These are phyloP conservation scores for Pinus tabuliformis DNA, from an alignment of 75 land plant genomes.

Conservation along the genomic window DNA sequence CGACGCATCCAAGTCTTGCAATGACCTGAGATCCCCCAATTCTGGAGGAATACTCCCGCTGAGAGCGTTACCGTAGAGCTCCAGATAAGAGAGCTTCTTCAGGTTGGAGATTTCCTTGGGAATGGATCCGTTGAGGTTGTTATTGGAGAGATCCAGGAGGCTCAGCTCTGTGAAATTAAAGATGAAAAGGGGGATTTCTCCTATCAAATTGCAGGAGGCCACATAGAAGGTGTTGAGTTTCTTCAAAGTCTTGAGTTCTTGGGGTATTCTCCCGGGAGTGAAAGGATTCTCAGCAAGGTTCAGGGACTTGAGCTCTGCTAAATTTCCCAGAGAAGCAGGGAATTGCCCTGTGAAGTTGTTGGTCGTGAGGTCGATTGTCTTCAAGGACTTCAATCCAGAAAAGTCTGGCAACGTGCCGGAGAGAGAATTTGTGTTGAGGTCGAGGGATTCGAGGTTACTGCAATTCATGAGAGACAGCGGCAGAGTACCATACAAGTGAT, in stretches of 20 bases:
- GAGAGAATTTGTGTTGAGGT: slow-evolving; percentile 16
- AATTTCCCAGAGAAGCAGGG: slow-evolving; percentile 28
- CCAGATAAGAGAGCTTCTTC: slow-evolving; percentile 15
- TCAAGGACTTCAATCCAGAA: slow-evolving; percentile 2
- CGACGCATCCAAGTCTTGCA: slow-evolving; percentile 54
- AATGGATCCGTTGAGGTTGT: slow-evolving; percentile 17
- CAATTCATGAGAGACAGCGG: slow-evolving; percentile 22
- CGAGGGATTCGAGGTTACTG: slow-evolving; percentile 16
- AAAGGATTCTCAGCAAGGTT: slow-evolving; percentile 35
- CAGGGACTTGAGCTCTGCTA: slow-evolving; percentile 35
- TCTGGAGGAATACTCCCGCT: slow-evolving; percentile 11
- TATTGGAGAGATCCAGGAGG: slow-evolving; percentile 13
- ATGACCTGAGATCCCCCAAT: slow-evolving; percentile 21
- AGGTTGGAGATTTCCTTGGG: slow-evolving; percentile 18
- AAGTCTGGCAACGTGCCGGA: slow-evolving; percentile 33
- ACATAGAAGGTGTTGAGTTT: slow-evolving; percentile 3
- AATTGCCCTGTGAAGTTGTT: slow-evolving; percentile 18
- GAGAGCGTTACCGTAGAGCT: slow-evolving; percentile 21
- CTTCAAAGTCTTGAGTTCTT: not conserved
- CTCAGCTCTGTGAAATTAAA: slow-evolving; percentile 16
- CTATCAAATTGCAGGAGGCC: slow-evolving; percentile 7
- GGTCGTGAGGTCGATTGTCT: slow-evolving; percentile 11
- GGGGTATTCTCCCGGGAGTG: slow-evolving; percentile 5
- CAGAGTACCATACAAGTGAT: slow-evolving; percentile 17
- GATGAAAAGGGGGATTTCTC: slow-evolving; percentile 7